Evolutionary conservation across 2,329 filamentous ascomycete genomes (phyloP), one percentile per base, ranked within the genome.

Genomic region (Cordyceps pruinosa): DNA sequence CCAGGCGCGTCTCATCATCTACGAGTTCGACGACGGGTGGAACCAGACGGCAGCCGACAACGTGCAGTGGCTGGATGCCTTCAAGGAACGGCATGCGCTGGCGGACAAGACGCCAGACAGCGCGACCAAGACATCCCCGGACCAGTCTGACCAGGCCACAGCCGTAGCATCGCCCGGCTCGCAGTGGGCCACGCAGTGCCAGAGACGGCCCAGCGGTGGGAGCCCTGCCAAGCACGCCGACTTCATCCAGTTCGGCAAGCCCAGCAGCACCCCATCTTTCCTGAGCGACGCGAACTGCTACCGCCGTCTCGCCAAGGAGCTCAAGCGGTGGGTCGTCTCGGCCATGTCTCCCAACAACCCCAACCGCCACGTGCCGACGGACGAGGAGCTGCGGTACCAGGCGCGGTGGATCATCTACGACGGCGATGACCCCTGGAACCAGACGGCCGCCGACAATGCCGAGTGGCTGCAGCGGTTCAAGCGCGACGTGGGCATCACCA

Each of bases 381-480:
- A 86, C 61, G 75, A 79, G n/a, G 83, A 86, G 64, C 69, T 86
- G n/a, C 79, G 84, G 64, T 79, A 84, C 60, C 83, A 86, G 64
- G 81, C 83, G 2, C 76, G 83, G 19, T 85, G 81, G 80, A 77
- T 85, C 35, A 69, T 85, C 0, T 86, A 83, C 58, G 81, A 85
- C 56, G 81, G 84, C 57, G 83, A 85, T 57, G 83, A 85, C 62
- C 80, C 81, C 2, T 85, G 82, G 79, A 85, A 86, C 65, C 79
- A 83, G 62, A 86, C 83, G 0, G 80, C 81, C 1, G 82, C 82
- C 30, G 83, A 86, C 64, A 85, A 86, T 61, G 75, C 74, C 1
- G 82, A 86, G 67, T 86, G 83, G 83, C 73, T 86, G 13, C 74
- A 77, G 57, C 77, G 82, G 45, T 85, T 86, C 71, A 86, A 86